These are phyloP conservation scores for Malassezia dermatis DNA, from an alignment of 1,284 basidiomycete species.

Conservation along the genomic window DNA sequence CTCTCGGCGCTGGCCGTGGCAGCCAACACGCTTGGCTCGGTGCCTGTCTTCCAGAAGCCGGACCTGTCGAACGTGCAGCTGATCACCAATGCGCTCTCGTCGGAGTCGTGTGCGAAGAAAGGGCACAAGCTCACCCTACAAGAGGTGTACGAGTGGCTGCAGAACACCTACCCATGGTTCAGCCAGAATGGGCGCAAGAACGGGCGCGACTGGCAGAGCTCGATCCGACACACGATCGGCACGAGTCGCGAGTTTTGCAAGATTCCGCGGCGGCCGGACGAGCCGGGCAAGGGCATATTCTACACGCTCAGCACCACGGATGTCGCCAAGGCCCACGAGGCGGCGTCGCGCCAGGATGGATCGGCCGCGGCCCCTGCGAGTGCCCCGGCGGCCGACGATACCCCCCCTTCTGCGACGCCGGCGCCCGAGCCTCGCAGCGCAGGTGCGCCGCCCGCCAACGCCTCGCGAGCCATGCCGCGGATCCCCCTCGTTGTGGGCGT, in stretches of 20 bases:
- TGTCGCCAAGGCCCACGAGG: conserved; percentile 27
- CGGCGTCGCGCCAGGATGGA: conserved; percentile 3
- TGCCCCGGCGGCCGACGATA: neutral
- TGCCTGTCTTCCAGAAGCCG: conserved; percentile 32
- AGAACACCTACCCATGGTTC: conserved; percentile 78
- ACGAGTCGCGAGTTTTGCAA: conserved; percentile 37
- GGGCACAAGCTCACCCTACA: conserved; percentile 77
- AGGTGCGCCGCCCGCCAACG: conserved; percentile 9
- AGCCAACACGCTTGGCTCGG: neutral
- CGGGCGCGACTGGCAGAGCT: conserved; percentile 43
- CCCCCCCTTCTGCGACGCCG: neutral
- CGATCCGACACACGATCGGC: conserved; percentile 40
- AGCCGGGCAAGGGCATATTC: conserved; percentile 43
- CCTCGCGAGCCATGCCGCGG: conserved; percentile 13
- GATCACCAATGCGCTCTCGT: conserved; percentile 35
- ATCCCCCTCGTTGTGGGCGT: conserved; percentile 59
- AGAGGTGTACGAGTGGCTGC: conserved; percentile 84
- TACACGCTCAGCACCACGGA: conserved; percentile 32
- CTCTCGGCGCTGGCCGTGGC: conserved; percentile 11
- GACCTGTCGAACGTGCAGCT: conserved; percentile 38
- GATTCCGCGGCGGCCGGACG: conserved; percentile 34
- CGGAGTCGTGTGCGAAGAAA: conserved; percentile 44
- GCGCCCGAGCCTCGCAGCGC: neutral
- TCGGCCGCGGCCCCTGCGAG: neutral
- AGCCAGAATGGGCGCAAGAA: conserved; percentile 44